Evolutionary conservation across 352 stramenopile genomes (phyloP).

Genomic region (Phytophthora aleatoria): DNA sequence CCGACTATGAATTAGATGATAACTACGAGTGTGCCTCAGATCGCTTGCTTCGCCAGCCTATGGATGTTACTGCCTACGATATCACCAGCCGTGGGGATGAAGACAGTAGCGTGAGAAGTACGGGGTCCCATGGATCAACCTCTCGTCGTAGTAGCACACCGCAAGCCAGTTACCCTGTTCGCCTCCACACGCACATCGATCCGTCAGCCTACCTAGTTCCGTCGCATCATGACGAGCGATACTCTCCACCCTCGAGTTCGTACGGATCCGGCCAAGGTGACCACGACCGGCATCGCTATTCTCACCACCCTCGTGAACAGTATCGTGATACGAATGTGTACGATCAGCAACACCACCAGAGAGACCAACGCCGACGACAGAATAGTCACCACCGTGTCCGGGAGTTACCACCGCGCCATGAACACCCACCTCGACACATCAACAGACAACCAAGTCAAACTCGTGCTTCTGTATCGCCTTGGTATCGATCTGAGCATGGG

Average conservation of each 20-base stretch:
- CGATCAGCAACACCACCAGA: conserved; percentile 16
- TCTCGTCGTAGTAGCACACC: conserved; percentile 6
- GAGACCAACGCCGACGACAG: conserved; percentile 18
- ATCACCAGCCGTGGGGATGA: conserved; percentile 15
- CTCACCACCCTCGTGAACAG: conserved; percentile 22
- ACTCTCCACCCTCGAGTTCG: conserved; percentile 13
- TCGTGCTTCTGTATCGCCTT: conserved; percentile 15
- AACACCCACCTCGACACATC: conserved; percentile 13
- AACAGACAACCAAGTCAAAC: conserved; percentile 8
- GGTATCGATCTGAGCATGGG: conserved; percentile 21
- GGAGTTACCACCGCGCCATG: conserved; percentile 17
- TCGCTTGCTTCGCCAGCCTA: conserved; percentile 16
- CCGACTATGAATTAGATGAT: conserved; percentile 26
- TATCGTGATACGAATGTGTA: conserved; percentile 23
- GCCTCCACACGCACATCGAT: conserved; percentile 39
- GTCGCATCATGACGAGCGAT: conserved; percentile 17
- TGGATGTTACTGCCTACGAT: conserved; percentile 26
- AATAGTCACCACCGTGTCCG: conserved; percentile 21
- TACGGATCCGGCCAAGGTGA: conserved; percentile 5
- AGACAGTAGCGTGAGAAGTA: neutral
- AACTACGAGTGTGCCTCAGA: conserved; percentile 24
- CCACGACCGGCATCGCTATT: conserved; percentile 16
- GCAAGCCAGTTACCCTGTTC: conserved; percentile 18
- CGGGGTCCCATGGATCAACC: conserved; percentile 7
- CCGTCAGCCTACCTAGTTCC: conserved; percentile 29